Evolutionary conservation across 306 rosid species (phyloP), one percentile per base, ranked within the genome.

Genomic region (Astragalus membranaceus): DNA sequence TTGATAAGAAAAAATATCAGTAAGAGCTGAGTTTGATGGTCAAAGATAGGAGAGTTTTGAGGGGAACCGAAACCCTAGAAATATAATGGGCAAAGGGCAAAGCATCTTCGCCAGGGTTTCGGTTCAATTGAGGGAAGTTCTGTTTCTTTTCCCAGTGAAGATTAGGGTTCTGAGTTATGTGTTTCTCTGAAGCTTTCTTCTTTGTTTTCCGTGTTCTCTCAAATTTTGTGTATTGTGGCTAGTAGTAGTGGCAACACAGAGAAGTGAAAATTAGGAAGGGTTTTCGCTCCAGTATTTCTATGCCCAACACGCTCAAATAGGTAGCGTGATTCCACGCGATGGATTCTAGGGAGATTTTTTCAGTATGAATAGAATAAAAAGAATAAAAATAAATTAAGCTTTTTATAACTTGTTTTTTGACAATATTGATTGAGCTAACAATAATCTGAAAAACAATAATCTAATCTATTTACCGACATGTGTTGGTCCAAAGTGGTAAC

Each of bases 31-130:
- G 44, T 51, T 10, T 67, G 73, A 64, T 69, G 78, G 58, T 69
- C 72, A 63, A 72, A 10, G 55, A 49, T n/a, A 36, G 50, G 30
- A 47, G 60, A 62, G 33, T n/a, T 32, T 16, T 11, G 7, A 64
- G 73, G 30, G 15, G 43, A 73, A 30, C 8, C 26, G 69, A 88
- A 86, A 90, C 95, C 97, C 97, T 92, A 88, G 82, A 87, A 74
- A 78, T 73, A 72, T 49, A 79, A 61, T 50, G 30, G 63, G 43
- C 20, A 30, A 79, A 20, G 29, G 63, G 44, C 13, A 30, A 79
- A 20, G 67, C 57, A 58, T 39, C 59, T 13, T 20, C 35, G 4
- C 3, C 8, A 41, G 36, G 13, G 32, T 5, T 60, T 1, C 16
- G 39, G 26, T 61, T 46, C 20, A 49, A 54, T 63, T 66, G 12